phyloP scores from a whole-genome alignment of 495 filamentous ascomycete genomes.

The Xylaria cubensis region DNA sequence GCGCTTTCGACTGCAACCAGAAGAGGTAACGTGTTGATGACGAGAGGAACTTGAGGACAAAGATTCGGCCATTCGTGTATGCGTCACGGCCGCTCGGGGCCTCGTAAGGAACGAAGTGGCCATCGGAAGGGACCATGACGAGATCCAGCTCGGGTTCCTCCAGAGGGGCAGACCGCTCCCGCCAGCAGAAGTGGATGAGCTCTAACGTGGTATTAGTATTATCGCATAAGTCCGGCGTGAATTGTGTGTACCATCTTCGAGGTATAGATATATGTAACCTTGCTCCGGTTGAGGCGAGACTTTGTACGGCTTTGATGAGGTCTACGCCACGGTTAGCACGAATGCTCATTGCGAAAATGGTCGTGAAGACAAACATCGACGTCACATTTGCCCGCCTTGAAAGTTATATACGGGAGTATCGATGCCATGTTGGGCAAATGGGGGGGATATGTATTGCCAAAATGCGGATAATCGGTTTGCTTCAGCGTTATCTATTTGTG shows the following conservation, averaged over 20 bases:
- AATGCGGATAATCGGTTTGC: background rate
- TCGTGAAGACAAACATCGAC: slow-evolving; percentile 68
- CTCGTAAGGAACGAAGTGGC: slow-evolving; percentile 80
- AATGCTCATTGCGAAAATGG: slow-evolving; percentile 4
- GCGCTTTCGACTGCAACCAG: slow-evolving; percentile 91
- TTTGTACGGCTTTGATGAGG: slow-evolving; percentile 65
- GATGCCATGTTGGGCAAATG: slow-evolving; percentile 64
- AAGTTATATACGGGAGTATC: slow-evolving; percentile 84
- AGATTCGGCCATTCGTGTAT: slow-evolving; percentile 87
- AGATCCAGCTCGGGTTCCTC: slow-evolving; percentile 43
- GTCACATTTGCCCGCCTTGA: slow-evolving; percentile 94
- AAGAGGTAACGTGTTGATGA: slow-evolving; percentile 90
- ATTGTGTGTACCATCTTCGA: slow-evolving; percentile 75
- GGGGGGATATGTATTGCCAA: background rate
- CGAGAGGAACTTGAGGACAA: slow-evolving; percentile 92
- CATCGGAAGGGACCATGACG: slow-evolving; percentile 72
- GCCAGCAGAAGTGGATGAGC: slow-evolving; percentile 97
- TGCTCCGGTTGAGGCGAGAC: slow-evolving; percentile 72
- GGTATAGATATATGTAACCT: slow-evolving; percentile 93
- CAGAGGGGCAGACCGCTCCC: slow-evolving; percentile 51
- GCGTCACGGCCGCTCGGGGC: slow-evolving; percentile 54
- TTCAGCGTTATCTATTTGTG: slow-evolving; percentile 2
- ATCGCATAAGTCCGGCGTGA: background rate
- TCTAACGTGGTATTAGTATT: slow-evolving; percentile 56
- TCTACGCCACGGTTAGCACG: slow-evolving; percentile 52